Evolutionary conservation across 331 rosid species (phyloP).

Genomic region (Rhamnella rubrinervis): DNA sequence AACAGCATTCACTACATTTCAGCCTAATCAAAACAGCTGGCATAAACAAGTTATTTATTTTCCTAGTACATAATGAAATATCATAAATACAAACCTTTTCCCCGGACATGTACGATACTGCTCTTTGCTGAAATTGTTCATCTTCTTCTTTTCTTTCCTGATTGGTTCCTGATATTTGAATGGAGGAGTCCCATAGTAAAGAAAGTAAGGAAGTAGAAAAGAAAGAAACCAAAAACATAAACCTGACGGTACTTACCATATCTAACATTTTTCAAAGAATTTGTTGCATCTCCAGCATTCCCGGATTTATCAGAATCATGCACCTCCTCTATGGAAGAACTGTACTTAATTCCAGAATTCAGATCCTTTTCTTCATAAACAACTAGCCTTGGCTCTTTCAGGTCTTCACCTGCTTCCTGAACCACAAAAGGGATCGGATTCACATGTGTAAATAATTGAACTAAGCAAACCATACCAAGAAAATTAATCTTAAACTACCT

Average conservation of each 20-base stretch:
- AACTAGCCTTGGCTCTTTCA: conserved; percentile 75
- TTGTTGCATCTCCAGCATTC: conserved; percentile 33
- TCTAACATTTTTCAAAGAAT: conserved; percentile 27
- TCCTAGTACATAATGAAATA: neutral
- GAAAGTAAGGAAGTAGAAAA: conserved; percentile 21
- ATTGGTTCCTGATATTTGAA: conserved; percentile 49
- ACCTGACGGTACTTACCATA: conserved; percentile 42
- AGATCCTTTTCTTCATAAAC: conserved; percentile 62
- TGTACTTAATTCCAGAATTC: conserved; percentile 25
- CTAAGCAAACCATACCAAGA: neutral
- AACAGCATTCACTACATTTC: neutral
- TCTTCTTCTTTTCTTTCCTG: conserved; percentile 31
- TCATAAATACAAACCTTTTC: conserved; percentile 46
- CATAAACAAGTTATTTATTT: neutral
- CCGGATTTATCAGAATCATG: conserved; percentile 36
- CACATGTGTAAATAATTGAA: neutral
- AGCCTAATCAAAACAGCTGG: neutral
- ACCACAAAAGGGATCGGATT: conserved; percentile 9
- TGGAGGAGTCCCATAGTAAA: conserved; percentile 16
- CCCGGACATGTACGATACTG: conserved; percentile 24
- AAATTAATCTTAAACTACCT: conserved; percentile 43
- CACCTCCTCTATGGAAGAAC: conserved; percentile 19
- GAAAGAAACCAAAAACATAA: conserved; percentile 13
- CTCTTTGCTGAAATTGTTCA: conserved; percentile 37
- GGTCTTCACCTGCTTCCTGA: conserved; percentile 63